Evolutionary conservation across 75 land plant species (phyloP).

Genomic region (Pinus tabuliformis): DNA sequence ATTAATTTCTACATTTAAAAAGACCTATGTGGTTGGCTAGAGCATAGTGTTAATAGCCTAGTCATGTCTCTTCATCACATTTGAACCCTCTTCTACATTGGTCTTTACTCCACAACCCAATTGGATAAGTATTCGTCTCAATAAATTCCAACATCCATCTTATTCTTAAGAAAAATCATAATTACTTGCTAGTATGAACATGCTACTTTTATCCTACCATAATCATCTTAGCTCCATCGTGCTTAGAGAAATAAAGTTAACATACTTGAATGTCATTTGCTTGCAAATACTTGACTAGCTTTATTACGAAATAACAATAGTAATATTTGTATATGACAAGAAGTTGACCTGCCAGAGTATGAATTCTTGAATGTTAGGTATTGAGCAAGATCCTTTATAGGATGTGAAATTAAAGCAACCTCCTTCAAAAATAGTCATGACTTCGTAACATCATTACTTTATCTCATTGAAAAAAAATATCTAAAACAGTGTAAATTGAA

Average conservation of each 20-base stretch:
- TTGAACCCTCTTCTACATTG: too few species aligned
- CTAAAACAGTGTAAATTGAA: background rate
- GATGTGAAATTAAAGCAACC: constrained; percentile 79
- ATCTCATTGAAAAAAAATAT: background rate
- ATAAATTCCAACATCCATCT: too few species aligned
- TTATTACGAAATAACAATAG: background rate
- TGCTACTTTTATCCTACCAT: background rate
- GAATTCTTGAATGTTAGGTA: constrained; percentile 56
- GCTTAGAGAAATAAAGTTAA: background rate
- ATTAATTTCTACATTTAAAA: too few species aligned
- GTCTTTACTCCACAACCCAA: too few species aligned
- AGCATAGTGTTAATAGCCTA: too few species aligned
- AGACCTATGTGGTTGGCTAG: too few species aligned
- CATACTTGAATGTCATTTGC: background rate
- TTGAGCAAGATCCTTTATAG: constrained; percentile 42
- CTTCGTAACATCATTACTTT: background rate
- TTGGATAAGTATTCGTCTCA: too few species aligned
- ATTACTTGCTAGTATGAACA: background rate
- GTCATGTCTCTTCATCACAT: too few species aligned
- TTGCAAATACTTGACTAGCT: background rate
- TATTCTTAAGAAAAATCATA: too few species aligned
- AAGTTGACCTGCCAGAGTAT: constrained; percentile 54
- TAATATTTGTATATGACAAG: background rate
- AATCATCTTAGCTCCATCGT: background rate
- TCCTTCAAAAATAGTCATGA: constrained; percentile 38